Conservation (phyloP, 176 grass and related monocot genomes). For the Zizania latifolia region DNA sequence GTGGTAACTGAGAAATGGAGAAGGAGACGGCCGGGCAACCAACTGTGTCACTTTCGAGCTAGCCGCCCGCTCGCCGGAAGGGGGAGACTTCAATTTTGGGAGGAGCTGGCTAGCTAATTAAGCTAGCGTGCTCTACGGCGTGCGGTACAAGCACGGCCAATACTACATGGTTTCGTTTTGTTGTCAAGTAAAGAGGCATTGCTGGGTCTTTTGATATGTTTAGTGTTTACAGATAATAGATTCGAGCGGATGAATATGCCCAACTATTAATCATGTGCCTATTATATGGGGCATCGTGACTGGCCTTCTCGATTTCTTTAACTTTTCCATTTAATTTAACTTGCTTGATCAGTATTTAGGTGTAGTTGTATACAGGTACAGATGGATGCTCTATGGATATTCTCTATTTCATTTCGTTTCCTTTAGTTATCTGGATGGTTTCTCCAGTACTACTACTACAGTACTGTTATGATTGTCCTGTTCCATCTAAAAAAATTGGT, state of each 20-base stretch:
- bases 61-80: neutral
- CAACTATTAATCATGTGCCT: slow-evolving; percentile 18
- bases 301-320: neutral
- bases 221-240: slow-evolving; percentile 40
- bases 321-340: neutral
- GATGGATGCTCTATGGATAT: neutral
- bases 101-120: neutral
- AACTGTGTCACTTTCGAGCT: slow-evolving; percentile 33
- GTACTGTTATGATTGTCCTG: neutral
- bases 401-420: neutral
- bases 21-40: neutral
- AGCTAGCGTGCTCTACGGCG: neutral
- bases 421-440: neutral
- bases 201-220: slow-evolving; percentile 43
- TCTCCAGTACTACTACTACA: slow-evolving; percentile 11
- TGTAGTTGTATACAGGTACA: neutral
- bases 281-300: neutral
- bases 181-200: slow-evolving; percentile 32
- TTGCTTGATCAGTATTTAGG: neutral
- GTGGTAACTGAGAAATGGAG: slow-evolving; percentile 33
- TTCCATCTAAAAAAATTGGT: no score
- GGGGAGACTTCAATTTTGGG: neutral
- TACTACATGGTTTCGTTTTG: slow-evolving; percentile 34
- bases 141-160: slow-evolving; percentile 10
- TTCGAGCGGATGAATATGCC: slow-evolving; percentile 31